Base-by-base conservation (phyloP, 164 flowering plant species). In the Sextonia rubra region DNA sequence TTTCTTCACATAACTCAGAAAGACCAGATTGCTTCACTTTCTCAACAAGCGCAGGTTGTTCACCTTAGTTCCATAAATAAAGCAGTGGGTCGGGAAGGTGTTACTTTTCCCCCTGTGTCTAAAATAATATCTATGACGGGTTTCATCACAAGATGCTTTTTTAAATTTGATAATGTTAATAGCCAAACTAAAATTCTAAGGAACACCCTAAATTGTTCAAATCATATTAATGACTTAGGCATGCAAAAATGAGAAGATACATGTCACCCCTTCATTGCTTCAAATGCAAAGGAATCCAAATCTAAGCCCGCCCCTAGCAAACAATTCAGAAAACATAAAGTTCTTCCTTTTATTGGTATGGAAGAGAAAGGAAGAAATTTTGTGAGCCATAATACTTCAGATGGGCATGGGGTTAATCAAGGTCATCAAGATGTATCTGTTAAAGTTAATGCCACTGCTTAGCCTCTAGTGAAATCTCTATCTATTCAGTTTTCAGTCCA, bases 381-480 rank as follows among this genome's bases (percentile, higher is more conserved):
- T 48, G 6, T 11, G n/a, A 66, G 30, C 25, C 25, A 32, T 44
- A 78, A 69, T 12, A 44, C 44, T 58, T 22, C 12, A n/a, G 60
- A 64, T 47, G 68, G 56, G 14, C 20, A 9, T 47, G 14, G 30
- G 49, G 52, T 56, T 12, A 18, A 32, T 22, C 27, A 44, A 49
- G 25, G 12, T 49, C 62, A 32, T 8, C 26, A 0, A 15, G 71
- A 44, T 6, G 68, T 68, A 60, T 73, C 69, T 23, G 12, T 7
- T n/a, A 23, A 60, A 22, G 64, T 25, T 18, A 14, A 26, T 27
- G 12, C 32, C 26, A 24, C 30, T 32, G 23, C 32, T 18, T 73
- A 75, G 69, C 66, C 63, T 48, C 30, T 55, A 37, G 61, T 71
- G 30, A 73, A 64, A 78, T 58, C 80, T 52, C 77, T 79, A 25